Conservation (phyloP, 208 protist genomes). For the Lotmaria passim region DNA sequence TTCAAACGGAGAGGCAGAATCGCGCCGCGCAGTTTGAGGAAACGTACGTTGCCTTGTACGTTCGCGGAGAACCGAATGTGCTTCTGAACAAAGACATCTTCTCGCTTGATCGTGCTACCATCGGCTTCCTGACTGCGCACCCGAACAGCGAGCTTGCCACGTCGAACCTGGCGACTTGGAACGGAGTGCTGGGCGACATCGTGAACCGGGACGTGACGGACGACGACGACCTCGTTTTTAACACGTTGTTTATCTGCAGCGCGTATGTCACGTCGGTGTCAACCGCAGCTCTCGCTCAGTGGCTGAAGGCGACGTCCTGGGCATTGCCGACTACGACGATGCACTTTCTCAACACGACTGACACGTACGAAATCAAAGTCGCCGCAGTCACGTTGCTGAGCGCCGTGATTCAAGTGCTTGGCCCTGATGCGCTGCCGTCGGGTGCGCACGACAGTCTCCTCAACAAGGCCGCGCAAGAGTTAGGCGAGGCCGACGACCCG, state of each 20-base stretch:
- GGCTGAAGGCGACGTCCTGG: conserved; percentile 48
- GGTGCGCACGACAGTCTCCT: conserved; percentile 50
- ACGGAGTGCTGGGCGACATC: conserved; percentile 62
- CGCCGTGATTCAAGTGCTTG: conserved; percentile 47
- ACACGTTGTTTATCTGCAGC: conserved; percentile 53
- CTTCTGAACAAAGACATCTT: conserved; percentile 88
- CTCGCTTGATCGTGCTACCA: conserved; percentile 72
- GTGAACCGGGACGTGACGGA: conserved; percentile 54
- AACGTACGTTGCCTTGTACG: conserved; percentile 65
- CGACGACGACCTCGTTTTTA: conserved; percentile 65
- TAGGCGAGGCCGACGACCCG: conserved; percentile 53
- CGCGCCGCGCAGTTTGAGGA: conserved; percentile 65
- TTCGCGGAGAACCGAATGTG: conserved; percentile 58
- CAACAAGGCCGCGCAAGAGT: conserved; percentile 24
- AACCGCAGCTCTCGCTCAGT: conserved; percentile 46
- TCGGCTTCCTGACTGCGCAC: conserved; percentile 45
- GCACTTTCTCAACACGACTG: conserved; percentile 48
- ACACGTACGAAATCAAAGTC: conserved; percentile 34
- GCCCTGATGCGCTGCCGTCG: conserved; percentile 43
- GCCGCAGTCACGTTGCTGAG: conserved; percentile 55
- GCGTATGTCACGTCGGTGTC: conserved; percentile 64
- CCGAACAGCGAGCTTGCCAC: conserved; percentile 51
- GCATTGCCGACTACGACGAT: conserved; percentile 43
- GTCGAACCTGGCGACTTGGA: conserved; percentile 59
- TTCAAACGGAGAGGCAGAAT: conserved; percentile 50